Evolutionary conservation across 1,139 yeast species (phyloP), one percentile per base, ranked within the genome.

Genomic region (Hanseniaspora gamundiae): DNA sequence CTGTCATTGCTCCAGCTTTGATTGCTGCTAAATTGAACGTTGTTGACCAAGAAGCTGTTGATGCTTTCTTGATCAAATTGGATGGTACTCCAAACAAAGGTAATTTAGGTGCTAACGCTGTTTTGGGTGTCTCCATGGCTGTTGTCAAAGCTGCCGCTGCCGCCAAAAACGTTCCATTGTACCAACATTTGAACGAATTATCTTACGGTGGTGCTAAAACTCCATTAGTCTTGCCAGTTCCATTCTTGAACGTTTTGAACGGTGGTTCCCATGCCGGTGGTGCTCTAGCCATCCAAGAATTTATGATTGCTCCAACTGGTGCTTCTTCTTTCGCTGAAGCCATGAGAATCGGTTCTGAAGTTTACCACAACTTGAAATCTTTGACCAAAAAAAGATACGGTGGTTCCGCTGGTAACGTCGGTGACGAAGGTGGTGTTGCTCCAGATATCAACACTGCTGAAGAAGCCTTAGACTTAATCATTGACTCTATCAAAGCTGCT

Each of bases 251-350:
- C 73, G 96, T 88, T 56, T 76, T 88, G 69, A 88, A 88, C 78
- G 96, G 97, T 76, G 96, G 97, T 69, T 81, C 94, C 64, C 97
- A 88, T 74, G 96, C 97, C 62, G 97, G 96, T 73, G 97, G 97
- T 74, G 83, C 88, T 64, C 76, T 88, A 58, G 96, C 96, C 60
- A 80, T 88, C 80, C 97, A 88, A 75, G 97, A 88, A 75, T 88
- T 88, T 75, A 87, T 88, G 96, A 84, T 88, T 71, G 95, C 84
- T 55, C 96, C 97, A 69, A 73, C 80, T 58, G 86, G 80, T 59
- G 95, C 94, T 59, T 73, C 77, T 59, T 64, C 88, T 52, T 88
- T 87, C 80, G 67, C 87, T 53, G 96, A 88, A 72, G 96, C 93
- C 58, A 71, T 88, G 68, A 83, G 95, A 74, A 83, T 84, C 57